These are phyloP conservation scores for Eucalyptus globulus DNA, from an alignment of 345 rosid genomes.

Conservation along the genomic window DNA sequence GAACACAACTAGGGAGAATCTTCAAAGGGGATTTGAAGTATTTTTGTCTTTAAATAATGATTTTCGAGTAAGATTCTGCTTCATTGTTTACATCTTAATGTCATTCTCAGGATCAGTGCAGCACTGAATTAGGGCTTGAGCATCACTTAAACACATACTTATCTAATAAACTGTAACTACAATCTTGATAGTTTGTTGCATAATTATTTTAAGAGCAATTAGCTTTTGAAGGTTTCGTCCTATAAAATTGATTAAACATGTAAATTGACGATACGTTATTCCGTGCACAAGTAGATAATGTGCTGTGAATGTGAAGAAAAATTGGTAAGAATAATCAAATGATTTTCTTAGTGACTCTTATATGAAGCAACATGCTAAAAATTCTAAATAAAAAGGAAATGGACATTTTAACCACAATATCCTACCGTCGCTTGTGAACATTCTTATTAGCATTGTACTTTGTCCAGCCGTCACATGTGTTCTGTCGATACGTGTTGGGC, in stretches of 20 bases:
- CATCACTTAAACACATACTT: too few species aligned
- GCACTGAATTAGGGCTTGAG: rapidly evolving
- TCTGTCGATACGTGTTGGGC: rapidly evolving
- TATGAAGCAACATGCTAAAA: rapidly evolving
- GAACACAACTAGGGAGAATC: slow-evolving; percentile 57
- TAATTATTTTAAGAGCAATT: rapidly evolving
- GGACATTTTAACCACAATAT: rapidly evolving
- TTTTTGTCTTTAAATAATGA: background rate
- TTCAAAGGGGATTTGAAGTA: background rate
- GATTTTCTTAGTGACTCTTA: too few species aligned
- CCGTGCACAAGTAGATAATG: too few species aligned
- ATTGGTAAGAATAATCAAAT: rapidly evolving
- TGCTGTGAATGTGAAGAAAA: too few species aligned
- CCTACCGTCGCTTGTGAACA: rapidly evolving
- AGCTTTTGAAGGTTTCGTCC: rapidly evolving
- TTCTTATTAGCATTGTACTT: too few species aligned
- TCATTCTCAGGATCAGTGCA: rapidly evolving
- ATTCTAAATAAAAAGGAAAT: rapidly evolving
- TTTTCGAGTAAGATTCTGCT: too few species aligned
- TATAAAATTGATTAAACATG: too few species aligned
- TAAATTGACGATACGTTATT: rapidly evolving
- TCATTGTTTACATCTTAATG: too few species aligned
- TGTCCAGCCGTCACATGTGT: rapidly evolving
- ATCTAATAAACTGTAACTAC: too few species aligned
- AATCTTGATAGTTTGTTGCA: rapidly evolving